These are phyloP conservation scores for Trichoderma lentiforme DNA, from an alignment of 2,329 filamentous ascomycete species.

Conservation along the genomic window DNA sequence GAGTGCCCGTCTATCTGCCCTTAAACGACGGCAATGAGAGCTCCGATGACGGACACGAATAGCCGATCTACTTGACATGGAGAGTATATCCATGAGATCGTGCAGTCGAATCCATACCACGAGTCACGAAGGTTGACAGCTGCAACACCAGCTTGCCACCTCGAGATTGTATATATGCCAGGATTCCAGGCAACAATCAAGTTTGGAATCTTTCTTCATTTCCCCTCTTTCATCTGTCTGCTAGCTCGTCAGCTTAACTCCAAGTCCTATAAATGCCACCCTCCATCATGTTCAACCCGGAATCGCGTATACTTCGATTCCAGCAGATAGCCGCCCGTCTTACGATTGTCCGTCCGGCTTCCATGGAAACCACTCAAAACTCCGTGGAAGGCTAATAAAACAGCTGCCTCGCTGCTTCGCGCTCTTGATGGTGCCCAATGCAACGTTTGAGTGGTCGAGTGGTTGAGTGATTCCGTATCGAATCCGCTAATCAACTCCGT, in stretches of 20 bases:
- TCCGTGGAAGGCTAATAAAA: neutral
- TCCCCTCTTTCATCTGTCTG: too few species aligned
- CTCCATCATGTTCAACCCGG: neutral
- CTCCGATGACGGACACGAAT: conserved; percentile 12
- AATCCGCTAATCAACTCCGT: neutral
- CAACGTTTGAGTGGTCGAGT: neutral
- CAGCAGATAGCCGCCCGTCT: neutral
- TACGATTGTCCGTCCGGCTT: neutral
- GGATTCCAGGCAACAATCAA: neutral
- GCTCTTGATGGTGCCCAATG: neutral
- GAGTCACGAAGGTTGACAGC: neutral
- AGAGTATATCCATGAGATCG: neutral
- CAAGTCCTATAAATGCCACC: neutral
- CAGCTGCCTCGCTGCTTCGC: neutral
- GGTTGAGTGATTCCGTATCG: neutral
- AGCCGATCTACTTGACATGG: neutral
- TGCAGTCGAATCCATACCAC: neutral
- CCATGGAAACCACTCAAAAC: neutral
- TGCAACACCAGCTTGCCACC: neutral
- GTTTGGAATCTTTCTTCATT: neutral
- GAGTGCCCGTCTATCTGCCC: neutral
- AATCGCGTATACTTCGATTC: neutral
- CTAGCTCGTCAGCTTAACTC: neutral
- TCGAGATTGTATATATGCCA: neutral
- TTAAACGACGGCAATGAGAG: neutral